Percentiles rank a stretch among this genome's conserved stretches.
Conservation (phyloP, 257 asterid genomes). For the Solanum chmielewskii region DNA sequence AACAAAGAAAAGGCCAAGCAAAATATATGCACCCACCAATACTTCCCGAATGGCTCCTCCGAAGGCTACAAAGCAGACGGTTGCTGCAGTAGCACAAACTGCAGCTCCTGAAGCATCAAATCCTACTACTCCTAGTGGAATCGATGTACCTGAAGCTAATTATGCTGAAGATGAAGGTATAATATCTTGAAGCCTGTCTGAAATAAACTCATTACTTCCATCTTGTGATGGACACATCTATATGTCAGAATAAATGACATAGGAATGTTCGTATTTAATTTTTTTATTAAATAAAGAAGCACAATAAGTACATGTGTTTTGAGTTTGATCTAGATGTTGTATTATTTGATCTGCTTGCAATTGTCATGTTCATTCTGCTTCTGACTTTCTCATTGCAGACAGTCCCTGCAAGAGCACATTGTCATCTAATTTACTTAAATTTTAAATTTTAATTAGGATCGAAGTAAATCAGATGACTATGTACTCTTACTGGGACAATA, state of each 20-base stretch:
- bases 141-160: slow-evolving; percentile 22
- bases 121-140: background rate
- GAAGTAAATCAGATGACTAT: background rate
- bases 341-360: background rate
- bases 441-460: background rate
- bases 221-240: background rate
- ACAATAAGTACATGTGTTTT: background rate
- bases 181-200: background rate
- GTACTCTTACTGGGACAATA: background rate
- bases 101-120: slow-evolving; percentile 28
- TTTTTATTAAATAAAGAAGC: background rate
- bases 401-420: background rate
- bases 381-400: background rate
- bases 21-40: slow-evolving; percentile 45
- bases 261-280: background rate
- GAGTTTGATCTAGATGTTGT: background rate
- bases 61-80: slow-evolving; percentile 31
- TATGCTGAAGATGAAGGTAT: slow-evolving; percentile 55
- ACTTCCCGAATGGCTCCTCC: slow-evolving; percentile 13
- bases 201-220: background rate
- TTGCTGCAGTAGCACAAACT: slow-evolving; percentile 19
- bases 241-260: background rate
- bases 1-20: slow-evolving; percentile 41
- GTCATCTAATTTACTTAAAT: background rate
- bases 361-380: background rate